Evolutionary conservation across 2,329 filamentous ascomycete species (phyloP), one percentile per base, ranked within the genome.

Genomic region (Cadophora luteo-olivacea): DNA sequence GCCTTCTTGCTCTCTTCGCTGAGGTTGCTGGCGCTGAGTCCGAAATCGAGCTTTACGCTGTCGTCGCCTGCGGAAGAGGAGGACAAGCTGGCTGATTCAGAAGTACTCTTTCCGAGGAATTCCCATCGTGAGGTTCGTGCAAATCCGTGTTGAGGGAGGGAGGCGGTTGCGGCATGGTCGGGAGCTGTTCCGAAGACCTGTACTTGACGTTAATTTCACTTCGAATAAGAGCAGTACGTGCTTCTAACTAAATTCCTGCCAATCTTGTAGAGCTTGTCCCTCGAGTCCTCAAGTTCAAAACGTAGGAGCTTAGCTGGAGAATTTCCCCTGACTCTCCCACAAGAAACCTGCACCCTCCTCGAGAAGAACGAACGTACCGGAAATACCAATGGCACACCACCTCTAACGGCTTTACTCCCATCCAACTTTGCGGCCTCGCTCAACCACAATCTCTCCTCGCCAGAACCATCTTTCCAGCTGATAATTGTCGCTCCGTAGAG

Each of bases 41-140:
- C 96, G 80, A 99, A 98, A 83, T 99, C 96, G 69, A 99, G 90
- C 85, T 97, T 97, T 73, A 98, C 90, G 61, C 89, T 90, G 76
- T 89, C 84, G 77, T 92, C 86, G 70, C 82, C 83, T 57, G 80
- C 80, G 69, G 70, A 81, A 22, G 29, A 60, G 22, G 66, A 51
- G 12, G 64, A 65, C 12, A 66, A 63, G 25, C 51, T 69, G 19
- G 69, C 68, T 36, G 72, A 86, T 79, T 94, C 91, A 6, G 87
- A 88, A n/a, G 87, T 90, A 7, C 91, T 93, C 82, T 95, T 97
- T 77, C 94, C 94, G 63, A 99, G 86, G 79, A 96, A 97, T 80
- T 98, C 94, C 96, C 96, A 99, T 71, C 87, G 87, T 57, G 91
- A 92, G 77, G 88, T 94, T 75, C 96, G 93, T 49, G 95, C 96